phyloP scores from a whole-genome alignment of 192 early-diverging fungal genomes.

The Rhizophagus clarus region DNA sequence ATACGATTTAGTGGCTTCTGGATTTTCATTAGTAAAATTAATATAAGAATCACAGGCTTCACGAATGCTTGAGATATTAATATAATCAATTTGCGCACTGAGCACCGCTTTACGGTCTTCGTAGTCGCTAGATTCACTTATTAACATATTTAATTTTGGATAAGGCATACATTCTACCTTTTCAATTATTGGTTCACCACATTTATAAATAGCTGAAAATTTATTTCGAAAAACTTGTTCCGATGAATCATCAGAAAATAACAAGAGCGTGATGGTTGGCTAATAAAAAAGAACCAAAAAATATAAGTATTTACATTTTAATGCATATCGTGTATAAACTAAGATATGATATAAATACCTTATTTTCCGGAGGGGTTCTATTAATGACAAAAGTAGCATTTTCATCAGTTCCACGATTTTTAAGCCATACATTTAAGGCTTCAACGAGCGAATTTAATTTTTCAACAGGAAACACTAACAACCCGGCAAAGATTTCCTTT shows the following conservation, averaged over 20 bases:
- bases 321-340: neutral
- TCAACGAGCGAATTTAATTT: neutral
- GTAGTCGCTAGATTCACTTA: rapidly evolving
- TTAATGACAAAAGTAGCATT: no score
- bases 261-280: neutral
- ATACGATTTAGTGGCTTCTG: neutral
- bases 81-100: neutral
- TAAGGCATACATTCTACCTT: neutral
- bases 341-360: neutral
- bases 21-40: constrained; percentile 7
- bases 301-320: no score
- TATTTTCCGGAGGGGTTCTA: neutral
- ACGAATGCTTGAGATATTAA: neutral
- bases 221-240: neutral
- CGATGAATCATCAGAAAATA: neutral
- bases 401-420: no score
- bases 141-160: neutral
- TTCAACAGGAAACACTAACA: constrained; percentile 9
- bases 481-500: constrained; percentile 22
- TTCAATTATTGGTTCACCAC: neutral
- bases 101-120: neutral
- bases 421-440: no score
- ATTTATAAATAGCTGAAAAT: neutral
- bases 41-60: neutral
- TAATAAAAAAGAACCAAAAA: neutral